Evolutionary conservation across 1,139 yeast genomes (phyloP).

Genomic region (Candida tropicalis): DNA sequence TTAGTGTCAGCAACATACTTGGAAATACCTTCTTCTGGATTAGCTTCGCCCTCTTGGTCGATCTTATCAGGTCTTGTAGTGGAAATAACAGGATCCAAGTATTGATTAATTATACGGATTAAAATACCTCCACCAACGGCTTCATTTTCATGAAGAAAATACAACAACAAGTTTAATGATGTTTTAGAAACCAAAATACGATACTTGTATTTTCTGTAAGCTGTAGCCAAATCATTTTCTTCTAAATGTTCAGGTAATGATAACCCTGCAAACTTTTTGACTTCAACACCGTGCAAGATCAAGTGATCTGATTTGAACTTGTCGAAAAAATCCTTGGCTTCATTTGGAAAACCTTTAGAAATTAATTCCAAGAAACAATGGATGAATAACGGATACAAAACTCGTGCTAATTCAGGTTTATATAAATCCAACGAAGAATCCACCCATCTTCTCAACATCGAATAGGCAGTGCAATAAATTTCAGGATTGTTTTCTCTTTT

Average conservation of each 20-base stretch:
- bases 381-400: slow-evolving; percentile 87
- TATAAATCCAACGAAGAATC: slow-evolving; percentile 90
- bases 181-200: slow-evolving; percentile 79
- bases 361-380: slow-evolving; percentile 84
- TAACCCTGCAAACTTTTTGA: slow-evolving; percentile 70
- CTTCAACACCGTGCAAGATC: slow-evolving; percentile 77
- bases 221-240: slow-evolving; percentile 80
- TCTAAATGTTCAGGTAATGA: slow-evolving; percentile 78
- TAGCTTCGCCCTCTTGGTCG: slow-evolving; percentile 49
- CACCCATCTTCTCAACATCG: slow-evolving; percentile 83
- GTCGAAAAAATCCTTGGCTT: slow-evolving; percentile 77
- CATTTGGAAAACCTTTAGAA: slow-evolving; percentile 55
- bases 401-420: slow-evolving; percentile 81
- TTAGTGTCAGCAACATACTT: slow-evolving; percentile 53
- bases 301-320: slow-evolving; percentile 74
- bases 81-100: slow-evolving; percentile 69
- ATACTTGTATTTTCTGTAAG: slow-evolving; percentile 74
- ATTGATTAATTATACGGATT: slow-evolving; percentile 83
- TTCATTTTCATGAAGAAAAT: slow-evolving; percentile 90
- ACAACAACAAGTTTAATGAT: slow-evolving; percentile 77
- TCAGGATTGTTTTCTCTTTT: slow-evolving; percentile 61
- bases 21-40: slow-evolving; percentile 67
- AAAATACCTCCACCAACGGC: slow-evolving; percentile 89
- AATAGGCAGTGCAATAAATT: slow-evolving; percentile 74
- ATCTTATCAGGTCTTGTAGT: slow-evolving; percentile 50